A percentile compares a stretch with the other conserved stretches of the same genome.
These are phyloP conservation scores for Kluyveromyces lactis DNA, from an alignment of 805 yeast genomes.

Conservation along the genomic window DNA sequence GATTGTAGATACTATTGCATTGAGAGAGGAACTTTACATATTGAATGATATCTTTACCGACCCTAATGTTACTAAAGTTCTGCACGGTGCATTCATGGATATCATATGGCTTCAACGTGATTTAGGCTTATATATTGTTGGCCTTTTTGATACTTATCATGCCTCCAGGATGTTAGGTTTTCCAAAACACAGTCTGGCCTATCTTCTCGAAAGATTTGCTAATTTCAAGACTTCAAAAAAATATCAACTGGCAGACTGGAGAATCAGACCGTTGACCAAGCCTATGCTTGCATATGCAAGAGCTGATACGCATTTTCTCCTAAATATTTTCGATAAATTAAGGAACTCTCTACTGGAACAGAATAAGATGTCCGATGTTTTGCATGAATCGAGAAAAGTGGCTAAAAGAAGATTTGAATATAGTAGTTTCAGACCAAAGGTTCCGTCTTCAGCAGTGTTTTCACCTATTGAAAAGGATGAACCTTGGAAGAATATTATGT, in stretches of 20 bases:
- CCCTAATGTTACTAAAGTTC: conserved; percentile 74
- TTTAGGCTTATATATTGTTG: conserved; percentile 81
- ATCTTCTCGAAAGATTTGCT: conserved; percentile 70
- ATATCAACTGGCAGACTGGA: conserved; percentile 96
- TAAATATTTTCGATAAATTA: conserved; percentile 71
- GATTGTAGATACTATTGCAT: conserved; percentile 73
- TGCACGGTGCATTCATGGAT: conserved; percentile 97
- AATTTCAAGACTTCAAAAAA: conserved; percentile 83
- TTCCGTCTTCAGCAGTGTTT: conserved; percentile 30
- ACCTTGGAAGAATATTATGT: conserved; percentile 59
- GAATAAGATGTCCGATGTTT: conserved; percentile 49
- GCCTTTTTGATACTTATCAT: conserved; percentile 85
- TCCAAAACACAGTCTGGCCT: conserved; percentile 79
- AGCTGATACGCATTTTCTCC: conserved; percentile 87
- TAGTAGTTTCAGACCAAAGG: conserved; percentile 48
- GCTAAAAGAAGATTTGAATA: conserved; percentile 79
- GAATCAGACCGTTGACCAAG: conserved; percentile 71
- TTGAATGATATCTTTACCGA: conserved; percentile 73
- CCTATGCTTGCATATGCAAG: conserved; percentile 83
- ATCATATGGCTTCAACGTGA: conserved; percentile 95
- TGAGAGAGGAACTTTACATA: conserved; percentile 59
- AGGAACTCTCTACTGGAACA: conserved; percentile 50
- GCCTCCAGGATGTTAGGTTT: conserved; percentile 77
- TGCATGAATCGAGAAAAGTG: conserved; percentile 68
- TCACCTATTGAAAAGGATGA: conserved; percentile 47